Evolutionary conservation across 2,329 filamentous ascomycete genomes (phyloP).

Genomic region (Apiospora saccharicola): DNA sequence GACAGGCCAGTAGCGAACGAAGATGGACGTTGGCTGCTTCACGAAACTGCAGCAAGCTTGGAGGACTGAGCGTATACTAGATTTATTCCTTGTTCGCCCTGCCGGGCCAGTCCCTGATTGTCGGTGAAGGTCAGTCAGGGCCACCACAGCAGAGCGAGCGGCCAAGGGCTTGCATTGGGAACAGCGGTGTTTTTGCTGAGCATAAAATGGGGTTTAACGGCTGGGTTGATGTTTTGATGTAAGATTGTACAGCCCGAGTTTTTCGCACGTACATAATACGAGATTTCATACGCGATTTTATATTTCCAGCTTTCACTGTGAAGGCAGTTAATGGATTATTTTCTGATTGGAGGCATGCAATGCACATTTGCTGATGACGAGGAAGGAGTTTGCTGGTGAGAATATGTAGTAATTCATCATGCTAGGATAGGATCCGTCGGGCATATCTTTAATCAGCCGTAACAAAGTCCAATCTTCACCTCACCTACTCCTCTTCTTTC

Average conservation of each 20-base stretch:
- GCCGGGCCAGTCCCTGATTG: neutral
- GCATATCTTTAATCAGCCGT: neutral
- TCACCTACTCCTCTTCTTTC: neutral
- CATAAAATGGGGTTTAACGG: conserved; percentile 18
- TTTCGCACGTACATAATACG: conserved; percentile 14
- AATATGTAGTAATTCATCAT: neutral
- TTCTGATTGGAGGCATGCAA: neutral
- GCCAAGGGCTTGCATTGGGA: conserved; percentile 16
- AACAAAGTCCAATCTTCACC: neutral
- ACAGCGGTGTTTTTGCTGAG: conserved; percentile 17
- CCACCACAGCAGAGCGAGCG: neutral
- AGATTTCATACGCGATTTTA: neutral
- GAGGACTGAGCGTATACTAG: conserved; percentile 16
- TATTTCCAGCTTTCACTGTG: neutral
- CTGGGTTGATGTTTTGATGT: conserved; percentile 18
- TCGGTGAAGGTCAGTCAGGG: conserved; percentile 3
- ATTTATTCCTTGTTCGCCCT: neutral
- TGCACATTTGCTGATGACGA: neutral
- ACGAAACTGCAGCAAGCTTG: conserved; percentile 14
- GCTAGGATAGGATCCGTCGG: neutral
- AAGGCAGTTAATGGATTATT: neutral
- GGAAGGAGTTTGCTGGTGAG: neutral
- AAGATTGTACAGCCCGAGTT: conserved; percentile 16
- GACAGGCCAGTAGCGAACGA: neutral
- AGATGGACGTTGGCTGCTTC: neutral